Base-by-base conservation (phyloP, 1,284 basidiomycete genomes). In the Salmacisia buchloeana region DNA sequence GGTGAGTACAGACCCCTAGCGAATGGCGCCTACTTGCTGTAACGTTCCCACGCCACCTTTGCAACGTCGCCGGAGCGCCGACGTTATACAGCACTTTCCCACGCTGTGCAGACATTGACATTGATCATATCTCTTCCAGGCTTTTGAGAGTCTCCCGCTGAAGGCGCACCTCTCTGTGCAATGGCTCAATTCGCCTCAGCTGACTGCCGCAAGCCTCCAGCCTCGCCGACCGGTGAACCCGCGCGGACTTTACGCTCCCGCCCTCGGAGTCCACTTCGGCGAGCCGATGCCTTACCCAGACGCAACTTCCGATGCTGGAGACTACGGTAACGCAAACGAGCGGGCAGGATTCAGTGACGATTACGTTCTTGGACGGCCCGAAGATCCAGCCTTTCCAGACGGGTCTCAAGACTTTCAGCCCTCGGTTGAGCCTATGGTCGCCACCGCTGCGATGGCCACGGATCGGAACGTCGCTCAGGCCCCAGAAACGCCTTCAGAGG, bases 111-210 rank as follows among this genome's bases (percentile, higher is more conserved):
- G 45, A 49, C 23, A 10, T 49, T 49, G 3, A 25, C 45, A 25
- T 31, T n/a, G 49, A 33, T 43, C 39, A n/a, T n/a, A n/a, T n/a
- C n/a, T n/a, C n/a, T n/a, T 43, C 5, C 27, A 54, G 49, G 49
- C 49, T 29, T 54, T 54, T n/a, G 29, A 31, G 7, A 54, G 34
- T 33, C 49, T 54, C 21, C 49, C 49, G 18, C 49, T 54, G 25
- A 54, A 54, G 49, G 49, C 49, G 21, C 49, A 54, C 13, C 27
- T 54, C 18, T 54, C 49, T 18, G 49, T 33, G 15, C 49, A 54
- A 5, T 54, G 49, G 49, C 49, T 54, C 9, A 54, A 54, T 31
- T 54, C 49, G 1, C 49, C 49, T 18, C 31, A 54, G 29, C 3
- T 54, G 27, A 54, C 49, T 1, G 49, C 49, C 10, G 49, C 49